Percentiles rank a stretch among this genome's conserved stretches.
Evolutionary conservation across 192 early-diverging fungal genomes (phyloP).

Genomic region (Backusella macrospora): DNA sequence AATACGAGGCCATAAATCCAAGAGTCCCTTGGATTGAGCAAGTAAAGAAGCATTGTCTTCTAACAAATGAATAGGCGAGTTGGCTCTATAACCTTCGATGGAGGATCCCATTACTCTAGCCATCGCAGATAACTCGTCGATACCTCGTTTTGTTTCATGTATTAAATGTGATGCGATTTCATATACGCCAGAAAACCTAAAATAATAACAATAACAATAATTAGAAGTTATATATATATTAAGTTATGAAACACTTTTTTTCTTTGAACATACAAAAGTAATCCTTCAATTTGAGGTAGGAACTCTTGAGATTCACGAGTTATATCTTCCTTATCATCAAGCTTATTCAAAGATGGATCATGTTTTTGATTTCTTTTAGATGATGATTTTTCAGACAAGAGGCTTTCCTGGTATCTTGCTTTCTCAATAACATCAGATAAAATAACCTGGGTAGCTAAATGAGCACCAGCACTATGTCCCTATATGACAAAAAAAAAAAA

Average conservation of each 20-base stretch:
- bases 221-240: neutral
- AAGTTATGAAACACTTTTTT: neutral
- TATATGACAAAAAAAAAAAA: slow-evolving; percentile 9
- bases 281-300: slow-evolving; percentile 42
- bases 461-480: slow-evolving; percentile 52
- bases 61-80: slow-evolving; percentile 38
- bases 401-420: slow-evolving; percentile 16
- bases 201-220: neutral
- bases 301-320: slow-evolving; percentile 7
- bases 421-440: slow-evolving; percentile 39
- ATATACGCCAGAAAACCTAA: slow-evolving; percentile 52
- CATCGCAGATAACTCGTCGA: slow-evolving; percentile 61
- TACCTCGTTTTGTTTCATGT: slow-evolving; percentile 53
- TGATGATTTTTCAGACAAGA: slow-evolving; percentile 10
- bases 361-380: slow-evolving; percentile 14
- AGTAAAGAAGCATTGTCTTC: slow-evolving; percentile 25
- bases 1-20: slow-evolving; percentile 37
- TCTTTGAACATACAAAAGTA: slow-evolving; percentile 42
- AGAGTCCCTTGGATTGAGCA: slow-evolving; percentile 27
- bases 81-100: slow-evolving; percentile 13
- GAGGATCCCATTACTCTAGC: slow-evolving; percentile 56
- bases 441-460: slow-evolving; percentile 41
- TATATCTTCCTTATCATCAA: neutral
- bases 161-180: slow-evolving; percentile 51
- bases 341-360: slow-evolving; percentile 6